Evolutionary conservation across 2,329 filamentous ascomycete species (phyloP), one percentile per base, ranked within the genome.

Genomic region (Botrytis pseudocinerea): DNA sequence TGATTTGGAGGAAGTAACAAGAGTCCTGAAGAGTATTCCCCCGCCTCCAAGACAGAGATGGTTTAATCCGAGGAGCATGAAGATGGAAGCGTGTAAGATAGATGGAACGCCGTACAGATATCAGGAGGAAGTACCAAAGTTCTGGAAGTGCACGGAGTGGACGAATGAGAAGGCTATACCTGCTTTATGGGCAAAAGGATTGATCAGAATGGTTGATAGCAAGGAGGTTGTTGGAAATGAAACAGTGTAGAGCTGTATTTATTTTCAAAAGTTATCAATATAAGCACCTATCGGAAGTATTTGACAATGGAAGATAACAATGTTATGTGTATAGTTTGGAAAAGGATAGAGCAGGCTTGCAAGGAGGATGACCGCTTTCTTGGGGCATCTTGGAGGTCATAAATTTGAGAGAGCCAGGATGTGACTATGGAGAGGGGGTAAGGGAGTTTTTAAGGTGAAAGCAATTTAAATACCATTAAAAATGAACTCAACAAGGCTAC

Each of bases 111-210:
- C 5, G 10, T 69, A 57, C 57, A n/a, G 7, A 25, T 1, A 16
- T 9, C 35, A 20, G 12, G 48, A 42, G 20, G 38, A 32, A 25
- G 35, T 69, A 59, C 25, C 35, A 3, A 12, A 7, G 3, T 42
- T 57, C 54, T 69, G 65, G 48, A 68, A 44, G 12, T 59, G 25
- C 32, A 57, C 35, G 12, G 48, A 59, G n/a, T 57, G 65, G 65
- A 66, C 25, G 6, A 44, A 57, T 32, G 5, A 14, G n/a, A 25
- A 44, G 25, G 48, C n/a, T 16, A 16, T 57, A 57, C 38, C 48
- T 57, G 38, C 51, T 57, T 59, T 59, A 1, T 57, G 14, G 38
- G 65, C 10, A 14, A 57, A 32, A 10, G 38, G 48, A 0, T 42
- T 69, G 18, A 69, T 69, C 16, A 57, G 28, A 68, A 42, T 20